A percentile compares a stretch with the other conserved stretches of the same genome.
These are phyloP conservation scores for Boletus sp. DNA, from an alignment of 768 basidiomycete species.

Conservation along the genomic window DNA sequence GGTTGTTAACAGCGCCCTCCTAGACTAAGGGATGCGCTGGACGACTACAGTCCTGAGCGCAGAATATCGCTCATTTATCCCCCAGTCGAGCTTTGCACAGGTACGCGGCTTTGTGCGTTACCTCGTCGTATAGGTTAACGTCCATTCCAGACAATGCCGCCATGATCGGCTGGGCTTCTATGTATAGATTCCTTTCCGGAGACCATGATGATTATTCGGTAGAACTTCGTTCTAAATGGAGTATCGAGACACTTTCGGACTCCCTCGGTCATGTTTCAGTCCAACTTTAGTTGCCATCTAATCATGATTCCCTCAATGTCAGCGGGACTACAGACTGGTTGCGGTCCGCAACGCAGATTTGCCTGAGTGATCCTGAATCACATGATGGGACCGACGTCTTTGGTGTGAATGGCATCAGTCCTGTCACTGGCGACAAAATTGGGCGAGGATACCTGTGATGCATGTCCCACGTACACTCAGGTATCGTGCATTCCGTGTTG, in stretches of 20 bases:
- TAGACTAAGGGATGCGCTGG: constrained; percentile 35
- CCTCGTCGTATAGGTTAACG: not conserved
- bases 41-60: constrained; percentile 24
- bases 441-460: no score
- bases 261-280: not conserved
- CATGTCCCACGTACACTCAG: not conserved
- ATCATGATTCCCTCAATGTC: not conserved
- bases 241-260: constrained; percentile 46
- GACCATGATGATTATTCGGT: constrained; percentile 63
- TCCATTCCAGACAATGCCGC: constrained; percentile 78
- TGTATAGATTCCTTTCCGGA: constrained; percentile 67
- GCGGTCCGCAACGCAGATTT: not conserved
- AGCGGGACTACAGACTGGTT: not conserved
- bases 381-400: not conserved
- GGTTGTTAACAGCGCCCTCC: not conserved
- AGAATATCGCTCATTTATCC: constrained; percentile 62
- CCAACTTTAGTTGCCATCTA: not conserved
- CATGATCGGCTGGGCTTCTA: constrained; percentile 94
- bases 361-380: not conserved
- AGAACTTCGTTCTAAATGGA: constrained; percentile 71
- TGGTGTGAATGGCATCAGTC: not conserved
- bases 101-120: constrained; percentile 34
- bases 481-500: not conserved
- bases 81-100: constrained; percentile 79
- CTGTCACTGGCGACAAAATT: no score